A percentile compares a stretch with the other conserved stretches of the same genome.
Evolutionary conservation across 352 stramenopile genomes (phyloP).

Genomic region (Blastocystis sp.): DNA sequence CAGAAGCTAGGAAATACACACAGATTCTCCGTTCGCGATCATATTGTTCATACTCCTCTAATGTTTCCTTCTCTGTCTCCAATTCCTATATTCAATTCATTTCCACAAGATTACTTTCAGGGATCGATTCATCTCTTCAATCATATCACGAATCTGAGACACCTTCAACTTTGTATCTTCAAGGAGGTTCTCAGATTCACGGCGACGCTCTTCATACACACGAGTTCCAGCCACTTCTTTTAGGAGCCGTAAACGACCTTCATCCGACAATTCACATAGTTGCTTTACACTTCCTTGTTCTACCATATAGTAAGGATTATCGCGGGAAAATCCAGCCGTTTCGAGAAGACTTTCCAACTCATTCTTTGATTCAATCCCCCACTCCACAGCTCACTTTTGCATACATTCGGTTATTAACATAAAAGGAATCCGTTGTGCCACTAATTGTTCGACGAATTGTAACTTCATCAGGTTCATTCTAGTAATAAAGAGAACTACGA

Average conservation of each 20-base stretch:
- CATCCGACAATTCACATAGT: constrained; percentile 95
- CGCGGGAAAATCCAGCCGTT: constrained; percentile 94
- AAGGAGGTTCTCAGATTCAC: constrained; percentile 92
- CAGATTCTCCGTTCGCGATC: constrained; percentile 89
- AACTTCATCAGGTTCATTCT: constrained; percentile 85
- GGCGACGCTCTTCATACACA: constrained; percentile 96
- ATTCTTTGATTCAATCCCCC: constrained; percentile 73
- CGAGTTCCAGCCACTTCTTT: constrained; percentile 97
- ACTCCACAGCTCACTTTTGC: constrained; percentile 74
- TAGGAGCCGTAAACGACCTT: constrained; percentile 90
- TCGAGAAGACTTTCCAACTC: constrained; percentile 97
- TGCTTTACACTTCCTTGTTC: constrained; percentile 98
- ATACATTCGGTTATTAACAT: constrained; percentile 95
- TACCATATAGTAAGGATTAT: constrained; percentile 99
- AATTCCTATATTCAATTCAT: constrained; percentile 78
- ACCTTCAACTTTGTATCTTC: constrained; percentile 88
- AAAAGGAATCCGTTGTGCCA: constrained; percentile 99
- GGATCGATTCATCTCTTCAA: constrained; percentile 80
- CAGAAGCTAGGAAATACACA: constrained; percentile 79
- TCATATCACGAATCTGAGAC: constrained; percentile 93
- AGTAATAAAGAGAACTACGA: not conserved
- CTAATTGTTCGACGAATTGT: constrained; percentile 94
- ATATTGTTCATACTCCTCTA: constrained; percentile 87
- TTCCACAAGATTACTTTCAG: constrained; percentile 69
- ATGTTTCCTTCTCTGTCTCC: constrained; percentile 96